Percentiles rank a stretch among this genome's conserved stretches.
These are phyloP conservation scores for Botrytis squamosa DNA, from an alignment of 2,329 filamentous ascomycete species.

Conservation along the genomic window DNA sequence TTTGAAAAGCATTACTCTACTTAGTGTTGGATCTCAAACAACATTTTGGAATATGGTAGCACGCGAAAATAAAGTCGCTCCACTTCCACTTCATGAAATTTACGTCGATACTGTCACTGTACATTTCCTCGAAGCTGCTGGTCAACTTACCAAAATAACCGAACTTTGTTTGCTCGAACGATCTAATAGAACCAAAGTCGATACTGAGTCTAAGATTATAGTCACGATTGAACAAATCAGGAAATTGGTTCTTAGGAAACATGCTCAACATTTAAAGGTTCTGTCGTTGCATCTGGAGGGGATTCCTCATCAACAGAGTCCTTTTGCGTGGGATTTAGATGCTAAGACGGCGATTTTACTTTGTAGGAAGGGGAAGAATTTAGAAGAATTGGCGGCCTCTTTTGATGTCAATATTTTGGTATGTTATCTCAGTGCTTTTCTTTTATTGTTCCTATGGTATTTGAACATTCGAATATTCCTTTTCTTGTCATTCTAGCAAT, in stretches of 20 bases:
- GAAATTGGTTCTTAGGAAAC: conserved; percentile 55
- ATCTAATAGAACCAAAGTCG: conserved; percentile 50
- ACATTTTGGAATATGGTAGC: conserved; percentile 58
- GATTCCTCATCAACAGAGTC: conserved; percentile 52
- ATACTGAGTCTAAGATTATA: conserved; percentile 50
- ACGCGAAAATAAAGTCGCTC: conserved; percentile 52
- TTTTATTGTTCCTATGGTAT: neutral
- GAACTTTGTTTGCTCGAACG: conserved; percentile 61
- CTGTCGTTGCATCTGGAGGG: conserved; percentile 61
- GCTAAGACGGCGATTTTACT: conserved; percentile 55
- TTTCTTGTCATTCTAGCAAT: too few species aligned
- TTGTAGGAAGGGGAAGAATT: conserved; percentile 48
- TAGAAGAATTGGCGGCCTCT: conserved; percentile 57
- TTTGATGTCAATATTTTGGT: conserved; percentile 56
- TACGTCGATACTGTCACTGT: conserved; percentile 62
- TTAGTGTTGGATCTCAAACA: conserved; percentile 62
- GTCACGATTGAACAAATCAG: conserved; percentile 59
- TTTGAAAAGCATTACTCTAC: conserved; percentile 57
- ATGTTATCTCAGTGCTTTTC: conserved; percentile 34
- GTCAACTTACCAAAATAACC: conserved; percentile 52
- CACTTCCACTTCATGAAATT: conserved; percentile 56
- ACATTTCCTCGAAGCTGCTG: conserved; percentile 54
- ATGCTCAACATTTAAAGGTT: conserved; percentile 52
- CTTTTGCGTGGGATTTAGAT: conserved; percentile 56
- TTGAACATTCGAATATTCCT: neutral